phyloP scores from a whole-genome alignment of 2,329 filamentous ascomycete genomes.

The Aspergillus awamori region DNA sequence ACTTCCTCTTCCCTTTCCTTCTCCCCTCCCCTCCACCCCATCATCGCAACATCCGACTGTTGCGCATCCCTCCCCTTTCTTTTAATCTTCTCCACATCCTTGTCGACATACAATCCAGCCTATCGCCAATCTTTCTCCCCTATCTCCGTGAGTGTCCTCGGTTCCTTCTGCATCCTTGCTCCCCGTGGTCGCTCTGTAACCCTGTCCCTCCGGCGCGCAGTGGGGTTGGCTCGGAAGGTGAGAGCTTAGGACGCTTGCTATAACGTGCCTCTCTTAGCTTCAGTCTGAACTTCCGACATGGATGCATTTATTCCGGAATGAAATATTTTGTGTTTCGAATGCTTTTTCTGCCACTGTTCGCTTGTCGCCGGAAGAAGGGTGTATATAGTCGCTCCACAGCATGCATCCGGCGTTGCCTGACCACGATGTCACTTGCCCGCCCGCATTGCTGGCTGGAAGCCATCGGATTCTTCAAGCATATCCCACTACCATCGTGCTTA shows the following conservation, averaged over 20 bases:
- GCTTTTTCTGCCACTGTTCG: constrained; percentile 6
- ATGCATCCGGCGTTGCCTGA: constrained; percentile 8
- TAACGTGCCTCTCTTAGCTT: not conserved
- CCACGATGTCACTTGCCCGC: constrained; percentile 16
- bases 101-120: not conserved
- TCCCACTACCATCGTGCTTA: not conserved
- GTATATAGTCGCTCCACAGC: constrained; percentile 4
- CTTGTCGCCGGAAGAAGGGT: constrained; percentile 3
- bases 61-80: not conserved
- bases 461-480: constrained; percentile 14
- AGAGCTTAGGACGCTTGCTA: constrained; percentile 5
- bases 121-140: not conserved
- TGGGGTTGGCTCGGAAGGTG: not conserved
- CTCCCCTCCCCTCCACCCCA: not conserved
- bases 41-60: not conserved
- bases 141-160: not conserved
- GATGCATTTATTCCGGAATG: not conserved
- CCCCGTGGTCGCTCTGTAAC: not conserved
- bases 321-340: not conserved
- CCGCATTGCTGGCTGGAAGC: constrained; percentile 16
- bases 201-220: constrained; percentile 2
- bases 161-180: not conserved
- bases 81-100: not conserved
- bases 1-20: not conserved
- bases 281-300: not conserved